Evolutionary conservation across 2,329 filamentous ascomycete species (phyloP).

Genomic region (Phialocephala sp.): DNA sequence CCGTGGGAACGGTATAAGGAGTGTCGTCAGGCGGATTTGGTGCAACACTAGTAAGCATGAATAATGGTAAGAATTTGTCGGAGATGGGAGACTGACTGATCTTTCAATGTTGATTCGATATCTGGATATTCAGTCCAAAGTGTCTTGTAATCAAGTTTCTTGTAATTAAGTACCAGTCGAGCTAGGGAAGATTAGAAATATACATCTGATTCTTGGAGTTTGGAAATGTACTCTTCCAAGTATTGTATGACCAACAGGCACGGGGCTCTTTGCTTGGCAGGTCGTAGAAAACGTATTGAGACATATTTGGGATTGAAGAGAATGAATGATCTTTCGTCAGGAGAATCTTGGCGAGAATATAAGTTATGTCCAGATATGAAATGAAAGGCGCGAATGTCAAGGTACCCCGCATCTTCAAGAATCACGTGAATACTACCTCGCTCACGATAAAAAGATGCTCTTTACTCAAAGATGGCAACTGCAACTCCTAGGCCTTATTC

Average conservation of each 20-base stretch:
- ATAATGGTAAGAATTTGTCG: constrained; percentile 6
- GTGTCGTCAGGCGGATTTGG: constrained; percentile 50
- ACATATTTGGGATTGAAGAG: constrained; percentile 5
- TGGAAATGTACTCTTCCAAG: constrained; percentile 67
- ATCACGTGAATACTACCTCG: neutral
- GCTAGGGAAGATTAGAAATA: constrained; percentile 48
- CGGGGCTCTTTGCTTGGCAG: constrained; percentile 59
- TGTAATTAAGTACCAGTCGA: constrained; percentile 70
- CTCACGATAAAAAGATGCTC: too few species aligned
- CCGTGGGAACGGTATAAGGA: constrained; percentile 60
- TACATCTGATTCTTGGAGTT: constrained; percentile 12
- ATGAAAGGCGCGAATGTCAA: too few species aligned
- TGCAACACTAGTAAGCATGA: constrained; percentile 41
- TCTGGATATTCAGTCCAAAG: constrained; percentile 75
- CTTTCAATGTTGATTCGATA: constrained; percentile 59
- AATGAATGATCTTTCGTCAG: neutral
- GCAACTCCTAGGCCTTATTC: too few species aligned
- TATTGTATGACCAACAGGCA: constrained; percentile 68
- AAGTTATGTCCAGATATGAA: neutral
- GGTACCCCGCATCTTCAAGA: neutral
- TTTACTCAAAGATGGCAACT: too few species aligned
- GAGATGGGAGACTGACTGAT: constrained; percentile 52
- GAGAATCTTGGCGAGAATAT: neutral
- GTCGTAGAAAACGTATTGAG: constrained; percentile 62
- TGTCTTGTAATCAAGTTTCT: constrained; percentile 69